Conservation (phyloP, 345 rosid species). For the Lepidium africanum region DNA sequence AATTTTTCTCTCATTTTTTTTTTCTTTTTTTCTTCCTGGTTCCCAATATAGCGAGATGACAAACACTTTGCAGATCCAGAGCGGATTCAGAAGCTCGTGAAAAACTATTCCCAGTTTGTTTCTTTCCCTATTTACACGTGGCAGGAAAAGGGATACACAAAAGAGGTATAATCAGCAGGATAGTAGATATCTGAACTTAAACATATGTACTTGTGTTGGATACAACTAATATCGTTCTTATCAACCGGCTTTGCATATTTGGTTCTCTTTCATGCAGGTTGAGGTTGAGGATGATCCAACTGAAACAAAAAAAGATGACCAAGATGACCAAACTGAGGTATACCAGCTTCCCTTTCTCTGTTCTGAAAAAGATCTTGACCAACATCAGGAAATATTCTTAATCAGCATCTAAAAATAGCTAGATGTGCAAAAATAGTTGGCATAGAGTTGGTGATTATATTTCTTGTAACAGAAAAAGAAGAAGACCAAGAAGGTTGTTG, state of each 20-base stretch:
- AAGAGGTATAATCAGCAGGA: conserved; percentile 51
- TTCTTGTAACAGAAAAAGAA: conserved; percentile 60
- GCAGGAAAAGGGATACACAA: conserved; percentile 94
- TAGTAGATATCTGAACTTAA: background rate
- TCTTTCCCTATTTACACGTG: conserved; percentile 98
- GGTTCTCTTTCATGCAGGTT: conserved; percentile 39
- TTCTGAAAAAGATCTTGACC: conserved; percentile 1
- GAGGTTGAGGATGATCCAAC: conserved; percentile 92
- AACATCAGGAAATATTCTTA: background rate
- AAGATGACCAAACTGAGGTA: conserved; percentile 59
- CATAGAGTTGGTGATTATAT: background rate
- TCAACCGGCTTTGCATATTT: background rate
- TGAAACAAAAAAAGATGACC: conserved; percentile 55
- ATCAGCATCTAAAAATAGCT: background rate
- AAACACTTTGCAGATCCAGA: conserved; percentile 94
- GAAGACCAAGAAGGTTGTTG: conserved; percentile 89
- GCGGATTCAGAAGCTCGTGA: conserved; percentile 84
- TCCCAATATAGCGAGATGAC: conserved; percentile 51
- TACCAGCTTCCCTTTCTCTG: background rate
- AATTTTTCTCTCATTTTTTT: background rate
- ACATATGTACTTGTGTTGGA: background rate
- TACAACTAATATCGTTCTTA: background rate
- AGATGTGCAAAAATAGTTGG: background rate
- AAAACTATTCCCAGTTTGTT: conserved; percentile 93
- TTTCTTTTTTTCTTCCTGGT: background rate